Base-by-base conservation (phyloP, 2,329 filamentous ascomycete genomes). In the Lachnellula hyalina region DNA sequence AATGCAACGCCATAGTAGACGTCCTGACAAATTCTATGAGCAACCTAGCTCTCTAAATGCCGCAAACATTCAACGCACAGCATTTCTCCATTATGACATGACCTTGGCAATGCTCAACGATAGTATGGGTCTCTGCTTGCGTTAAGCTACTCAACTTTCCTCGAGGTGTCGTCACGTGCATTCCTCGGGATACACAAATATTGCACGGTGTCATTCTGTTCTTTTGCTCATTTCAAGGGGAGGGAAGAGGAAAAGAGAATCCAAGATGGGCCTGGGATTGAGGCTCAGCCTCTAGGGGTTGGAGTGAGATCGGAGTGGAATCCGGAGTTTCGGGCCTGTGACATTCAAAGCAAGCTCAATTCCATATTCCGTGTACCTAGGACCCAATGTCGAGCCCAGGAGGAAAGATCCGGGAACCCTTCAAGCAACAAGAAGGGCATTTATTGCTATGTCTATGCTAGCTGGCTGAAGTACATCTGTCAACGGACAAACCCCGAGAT, bases 41-140 rank as follows among this genome's bases (percentile, higher is more conserved):
- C 15, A 19, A 5, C 38, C 38, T 17, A 41, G 41, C n/a, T 5
- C 41, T 17, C 5, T 23, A 8, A 47, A 46, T 40, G 38, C 61
- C 47, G 38, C 36, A 47, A 41, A 63, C 6, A 68, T 56, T 34
- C 63, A 41, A 53, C 61, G 21, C 68, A 70, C 56, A 47, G 45
- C 59, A 8, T 61, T 78, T 67, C 74, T 77, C 47, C 80, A 86
- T 63, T 89, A 88, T 67, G 80, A 90, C 52, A 81, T 81, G 73
- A 89, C 85, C 7, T 68, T 92, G 47, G 77, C 76, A 17, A 88
- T 88, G 86, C 74, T 92, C 52, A 91, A 92, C 65, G 82, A 86
- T 67, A 84, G 78, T 6, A 85, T 91, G 84, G 80, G 81, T 1
- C 67, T 89, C 42, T 87, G 85, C 65, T 68, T 86, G 55, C 77